phyloP scores from a whole-genome alignment of 805 yeast species.

The Priceomyces fermenticarens region DNA sequence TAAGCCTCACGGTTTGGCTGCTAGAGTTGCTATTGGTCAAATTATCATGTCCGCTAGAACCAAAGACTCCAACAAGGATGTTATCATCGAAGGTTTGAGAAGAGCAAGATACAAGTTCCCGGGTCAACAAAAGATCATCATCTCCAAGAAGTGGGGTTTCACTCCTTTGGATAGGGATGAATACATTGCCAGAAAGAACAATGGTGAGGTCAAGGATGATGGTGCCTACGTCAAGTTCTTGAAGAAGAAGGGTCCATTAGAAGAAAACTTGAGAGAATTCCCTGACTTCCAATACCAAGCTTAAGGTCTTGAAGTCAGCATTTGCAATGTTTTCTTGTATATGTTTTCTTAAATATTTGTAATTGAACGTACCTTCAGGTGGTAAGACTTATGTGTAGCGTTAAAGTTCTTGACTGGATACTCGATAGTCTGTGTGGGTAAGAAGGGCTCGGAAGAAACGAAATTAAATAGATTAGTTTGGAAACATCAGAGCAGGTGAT shows the following conservation, averaged over 20 bases:
- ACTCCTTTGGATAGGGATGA: slow-evolving; percentile 98
- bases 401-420: too few relatives aligned
- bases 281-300: slow-evolving; percentile 74
- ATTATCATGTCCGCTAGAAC: slow-evolving; percentile 97
- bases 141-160: slow-evolving; percentile 99
- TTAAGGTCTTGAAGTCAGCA: slow-evolving; percentile 15
- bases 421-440: too few relatives aligned
- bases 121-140: slow-evolving; percentile 99
- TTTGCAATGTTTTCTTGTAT: slow-evolving; percentile 4
- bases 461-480: too few relatives aligned
- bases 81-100: slow-evolving; percentile 98
- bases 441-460: too few relatives aligned
- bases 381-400: too few relatives aligned
- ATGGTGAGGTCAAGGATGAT: slow-evolving; percentile 98
- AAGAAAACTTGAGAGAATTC: slow-evolving; percentile 87
- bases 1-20: slow-evolving; percentile 99
- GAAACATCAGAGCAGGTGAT: too few relatives aligned
- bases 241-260: slow-evolving; percentile 93
- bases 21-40: slow-evolving; percentile 98
- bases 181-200: slow-evolving; percentile 89
- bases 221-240: slow-evolving; percentile 99
- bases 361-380: slow-evolving; percentile 1
- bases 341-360: slow-evolving; percentile 3
- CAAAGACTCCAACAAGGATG: slow-evolving; percentile 96
- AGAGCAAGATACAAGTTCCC: slow-evolving; percentile 99